Base-by-base conservation (phyloP, 2,329 filamentous ascomycete species). In the Talaromyces verruculosus region DNA sequence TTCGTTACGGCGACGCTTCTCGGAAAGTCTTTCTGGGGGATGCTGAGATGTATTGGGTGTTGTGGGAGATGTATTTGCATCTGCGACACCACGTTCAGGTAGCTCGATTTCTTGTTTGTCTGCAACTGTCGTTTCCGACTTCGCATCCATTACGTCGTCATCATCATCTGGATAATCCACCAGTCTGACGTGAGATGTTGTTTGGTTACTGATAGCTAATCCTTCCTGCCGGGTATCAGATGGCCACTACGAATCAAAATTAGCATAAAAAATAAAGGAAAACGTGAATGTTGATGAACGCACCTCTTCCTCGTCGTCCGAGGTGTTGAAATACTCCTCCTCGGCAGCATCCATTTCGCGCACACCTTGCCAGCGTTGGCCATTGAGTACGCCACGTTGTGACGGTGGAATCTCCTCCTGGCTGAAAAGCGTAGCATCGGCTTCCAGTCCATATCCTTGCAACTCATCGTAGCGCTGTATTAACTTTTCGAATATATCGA, bases 161-260 rank as follows among this genome's bases (percentile, higher is more conserved):
- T 97, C 94, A 71, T 97, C 93, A 43, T 96, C 96, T 0, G 89
- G 88, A 75, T 99, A 99, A 76, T 97, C 92, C 39, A 99, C 95
- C 25, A 98, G 81, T 1, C 90, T 92, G 61, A 85, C 78, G 88
- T 83, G 22, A 87, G 86, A 15, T 84, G 84, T 19, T 73, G 71
- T 28, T 88, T 91, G 59, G 74, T 61, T 15, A 68, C 70, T 59
- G 69, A 67, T 15, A 11, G 73, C 72, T 72, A 69, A 72, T 69
- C 68, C 79, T 75, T 71, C 77, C 70, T 63, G 71, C 70, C 65
- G 79, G 71, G 68, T 83, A 49, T 75, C 74, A 64, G 77, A 76
- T 55, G 72, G 70, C 75, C 75, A 76, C 71, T 77, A 65, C 6
- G 51, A 11, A 60, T 45, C n/a, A 47, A 55, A 19, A 19, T 65